These are phyloP conservation scores for Trametes cubensis DNA, from an alignment of 768 basidiomycete species.

Conservation along the genomic window DNA sequence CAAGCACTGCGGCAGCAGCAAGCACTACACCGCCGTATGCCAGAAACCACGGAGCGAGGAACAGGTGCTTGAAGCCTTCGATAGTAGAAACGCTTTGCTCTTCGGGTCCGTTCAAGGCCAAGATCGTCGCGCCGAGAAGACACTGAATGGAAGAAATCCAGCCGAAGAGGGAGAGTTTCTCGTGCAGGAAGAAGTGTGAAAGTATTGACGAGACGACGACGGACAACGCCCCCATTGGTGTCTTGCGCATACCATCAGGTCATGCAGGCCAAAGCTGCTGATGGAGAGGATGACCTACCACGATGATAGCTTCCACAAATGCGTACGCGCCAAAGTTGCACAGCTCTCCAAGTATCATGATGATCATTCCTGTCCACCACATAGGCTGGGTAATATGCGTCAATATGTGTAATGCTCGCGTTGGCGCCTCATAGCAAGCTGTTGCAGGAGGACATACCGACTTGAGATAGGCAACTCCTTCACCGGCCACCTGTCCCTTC, in stretches of 20 bases:
- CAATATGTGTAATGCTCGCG: not conserved
- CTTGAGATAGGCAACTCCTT: conserved; percentile 38
- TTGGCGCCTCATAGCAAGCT: not conserved
- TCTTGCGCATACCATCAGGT: conserved; percentile 43
- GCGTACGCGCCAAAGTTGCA: conserved; percentile 61
- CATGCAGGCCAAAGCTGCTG: not conserved
- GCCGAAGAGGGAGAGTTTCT: conserved; percentile 89
- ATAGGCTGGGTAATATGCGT: conserved; percentile 32
- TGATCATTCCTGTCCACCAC: conserved; percentile 59
- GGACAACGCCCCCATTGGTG: conserved; percentile 90
- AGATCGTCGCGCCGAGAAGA: conserved; percentile 83
- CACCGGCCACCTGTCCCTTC: conserved; percentile 36
- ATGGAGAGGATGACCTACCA: conserved; percentile 49
- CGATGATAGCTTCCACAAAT: conserved; percentile 87
- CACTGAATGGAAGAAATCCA: conserved; percentile 91
- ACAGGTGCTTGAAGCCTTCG: conserved; percentile 68
- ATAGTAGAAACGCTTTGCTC: conserved; percentile 71
- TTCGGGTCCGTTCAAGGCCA: conserved; percentile 82
- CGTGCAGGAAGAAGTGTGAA: conserved; percentile 88
- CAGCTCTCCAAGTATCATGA: conserved; percentile 37
- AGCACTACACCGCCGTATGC: conserved; percentile 64
- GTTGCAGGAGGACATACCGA: conserved; percentile 29
- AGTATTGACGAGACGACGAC: conserved; percentile 92
- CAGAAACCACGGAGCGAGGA: conserved; percentile 81
- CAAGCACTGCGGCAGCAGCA: conserved; percentile 58